phyloP scores from a whole-genome alignment of 495 filamentous ascomycete species.

The Lophiostoma macrostomum region DNA sequence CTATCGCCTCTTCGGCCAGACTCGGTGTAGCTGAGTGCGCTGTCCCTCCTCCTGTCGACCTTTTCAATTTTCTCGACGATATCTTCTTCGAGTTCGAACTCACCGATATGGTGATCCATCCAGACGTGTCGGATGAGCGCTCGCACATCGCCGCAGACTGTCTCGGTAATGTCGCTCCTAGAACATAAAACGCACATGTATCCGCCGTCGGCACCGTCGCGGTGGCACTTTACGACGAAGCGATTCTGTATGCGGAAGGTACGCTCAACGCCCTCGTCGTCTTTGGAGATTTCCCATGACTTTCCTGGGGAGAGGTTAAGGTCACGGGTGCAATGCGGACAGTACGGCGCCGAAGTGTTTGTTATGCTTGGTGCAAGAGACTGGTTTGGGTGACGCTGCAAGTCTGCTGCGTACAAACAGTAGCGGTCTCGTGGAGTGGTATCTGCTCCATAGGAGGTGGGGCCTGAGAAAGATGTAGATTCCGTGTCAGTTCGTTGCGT shows the following conservation, averaged over 20 bases:
- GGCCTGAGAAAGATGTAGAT: conserved; percentile 19
- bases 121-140: conserved; percentile 28
- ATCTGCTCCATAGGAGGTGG: conserved; percentile 11
- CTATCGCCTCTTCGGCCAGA: conserved; percentile 4
- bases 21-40: conserved; percentile 8
- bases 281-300: conserved; percentile 31
- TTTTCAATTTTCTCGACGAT: conserved; percentile 20
- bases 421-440: conserved; percentile 33
- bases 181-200: conserved; percentile 25
- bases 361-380: conserved; percentile 23
- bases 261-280: conserved; percentile 15
- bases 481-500: conserved; percentile 14
- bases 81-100: conserved; percentile 26
- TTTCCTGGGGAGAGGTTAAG: conserved; percentile 25
- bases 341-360: conserved; percentile 15
- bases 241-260: conserved; percentile 27
- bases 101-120: conserved; percentile 26
- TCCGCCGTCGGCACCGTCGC: conserved; percentile 15
- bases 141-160: conserved; percentile 31
- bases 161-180: conserved; percentile 9
- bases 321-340: conserved; percentile 22
- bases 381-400: conserved; percentile 35
- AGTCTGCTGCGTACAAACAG: conserved; percentile 38
- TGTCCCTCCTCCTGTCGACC: conserved; percentile 10
- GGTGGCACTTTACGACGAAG: conserved; percentile 32